Percentiles rank a stretch among this genome's conserved stretches.
phyloP scores from a whole-genome alignment of 306 rosid genomes.

The Vigna angularis region DNA sequence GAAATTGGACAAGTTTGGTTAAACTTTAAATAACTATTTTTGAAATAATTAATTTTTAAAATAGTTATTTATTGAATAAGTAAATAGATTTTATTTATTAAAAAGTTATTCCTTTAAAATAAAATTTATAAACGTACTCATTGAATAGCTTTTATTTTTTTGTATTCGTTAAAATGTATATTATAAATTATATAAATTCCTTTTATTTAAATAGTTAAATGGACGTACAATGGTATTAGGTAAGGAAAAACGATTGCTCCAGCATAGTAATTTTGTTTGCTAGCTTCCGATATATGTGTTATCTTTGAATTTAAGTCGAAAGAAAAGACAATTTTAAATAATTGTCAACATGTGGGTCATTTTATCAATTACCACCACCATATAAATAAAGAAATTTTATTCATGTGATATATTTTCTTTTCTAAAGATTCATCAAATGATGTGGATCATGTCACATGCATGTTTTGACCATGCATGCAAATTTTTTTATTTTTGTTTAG shows the following conservation, averaged over 20 bases:
- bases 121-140: no score
- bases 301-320: background rate
- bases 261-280: conserved; percentile 12
- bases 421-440: conserved; percentile 7
- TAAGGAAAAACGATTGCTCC: background rate
- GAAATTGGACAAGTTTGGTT: no score
- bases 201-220: background rate
- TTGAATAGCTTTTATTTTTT: no score
- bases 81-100: no score
- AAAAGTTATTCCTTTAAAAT: no score
- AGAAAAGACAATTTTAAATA: conserved; percentile 1
- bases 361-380: conserved; percentile 8
- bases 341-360: background rate
- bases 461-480: conserved; percentile 23
- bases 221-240: background rate
- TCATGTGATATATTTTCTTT: background rate
- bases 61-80: no score
- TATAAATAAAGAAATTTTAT: background rate
- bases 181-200: no score
- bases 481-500: background rate
- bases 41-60: no score
- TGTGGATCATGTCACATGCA: conserved; percentile 9
- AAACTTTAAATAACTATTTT: no score
- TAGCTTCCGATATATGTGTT: background rate
- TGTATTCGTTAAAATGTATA: no score